A percentile compares a stretch with the other conserved stretches of the same genome.
These are phyloP conservation scores for Persicaria maculosa DNA, from an alignment of 148 eudicot genomes.

Conservation along the genomic window DNA sequence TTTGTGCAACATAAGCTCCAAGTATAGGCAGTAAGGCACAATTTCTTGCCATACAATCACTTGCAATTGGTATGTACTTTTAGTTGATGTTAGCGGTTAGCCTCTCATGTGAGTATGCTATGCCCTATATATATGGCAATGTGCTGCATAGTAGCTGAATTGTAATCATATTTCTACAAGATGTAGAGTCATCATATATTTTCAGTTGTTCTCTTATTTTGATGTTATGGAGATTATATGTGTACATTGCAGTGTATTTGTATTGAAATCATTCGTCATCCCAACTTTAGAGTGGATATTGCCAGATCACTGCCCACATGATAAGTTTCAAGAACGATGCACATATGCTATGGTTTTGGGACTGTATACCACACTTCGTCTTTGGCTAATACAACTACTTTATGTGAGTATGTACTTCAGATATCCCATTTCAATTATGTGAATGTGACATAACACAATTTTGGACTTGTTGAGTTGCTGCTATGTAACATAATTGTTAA, in stretches of 20 bases:
- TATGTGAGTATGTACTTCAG: conserved; percentile 43
- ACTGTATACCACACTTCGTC: conserved; percentile 45
- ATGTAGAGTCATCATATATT: not conserved
- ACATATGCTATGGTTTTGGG: conserved; percentile 32
- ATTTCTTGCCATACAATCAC: not conserved
- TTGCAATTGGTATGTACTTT: not conserved
- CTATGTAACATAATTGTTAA: not conserved
- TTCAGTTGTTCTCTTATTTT: not conserved
- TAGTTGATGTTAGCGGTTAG: not conserved
- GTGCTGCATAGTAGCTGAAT: not conserved
- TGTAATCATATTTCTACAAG: not conserved
- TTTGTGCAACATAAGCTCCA: not conserved
- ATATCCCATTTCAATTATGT: not conserved
- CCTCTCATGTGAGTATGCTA: not conserved
- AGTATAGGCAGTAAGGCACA: not conserved
- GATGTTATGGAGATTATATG: conserved; percentile 3
- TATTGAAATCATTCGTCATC: conserved; percentile 55
- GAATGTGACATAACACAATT: not conserved
- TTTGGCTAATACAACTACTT: conserved; percentile 53
- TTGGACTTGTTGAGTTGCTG: not conserved
- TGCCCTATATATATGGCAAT: not conserved
- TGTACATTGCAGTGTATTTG: conserved; percentile 59
- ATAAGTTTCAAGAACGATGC: conserved; percentile 33
- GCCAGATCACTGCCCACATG: conserved; percentile 60
- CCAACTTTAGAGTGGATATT: conserved; percentile 73